These are phyloP conservation scores for Umbelopsis vinacea DNA, from an alignment of 192 early-diverging fungal species.

Conservation along the genomic window DNA sequence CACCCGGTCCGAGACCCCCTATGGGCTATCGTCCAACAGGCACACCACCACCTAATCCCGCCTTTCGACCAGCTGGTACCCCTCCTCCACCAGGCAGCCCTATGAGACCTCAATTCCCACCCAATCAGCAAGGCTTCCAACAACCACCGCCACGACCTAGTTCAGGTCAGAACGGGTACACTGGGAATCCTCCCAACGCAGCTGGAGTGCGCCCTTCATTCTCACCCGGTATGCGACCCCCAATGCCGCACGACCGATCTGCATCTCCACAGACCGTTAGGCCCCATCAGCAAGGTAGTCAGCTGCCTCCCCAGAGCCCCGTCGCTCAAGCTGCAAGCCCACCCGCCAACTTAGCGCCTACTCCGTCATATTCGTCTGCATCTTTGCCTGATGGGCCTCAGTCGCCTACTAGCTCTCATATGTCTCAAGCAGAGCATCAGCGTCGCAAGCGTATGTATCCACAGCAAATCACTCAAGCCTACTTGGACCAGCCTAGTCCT, in stretches of 20 bases:
- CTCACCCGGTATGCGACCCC: slow-evolving; percentile 26
- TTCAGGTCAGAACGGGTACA: slow-evolving; percentile 1
- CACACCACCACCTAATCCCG: slow-evolving; percentile 12
- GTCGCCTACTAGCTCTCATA: slow-evolving; percentile 23
- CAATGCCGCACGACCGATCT: slow-evolving; percentile 19
- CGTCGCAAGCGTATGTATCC: slow-evolving; percentile 60
- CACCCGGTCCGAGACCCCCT: slow-evolving; percentile 8
- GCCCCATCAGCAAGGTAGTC: not conserved
- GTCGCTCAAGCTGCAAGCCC: not conserved
- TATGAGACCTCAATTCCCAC: slow-evolving; percentile 14
- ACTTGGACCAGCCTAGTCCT: slow-evolving; percentile 35
- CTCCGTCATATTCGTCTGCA: slow-evolving; percentile 22
- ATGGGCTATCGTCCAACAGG: not conserved
- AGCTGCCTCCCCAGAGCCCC: slow-evolving; percentile 2
- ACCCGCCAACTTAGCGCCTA: slow-evolving; percentile 9
- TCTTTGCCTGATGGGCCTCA: slow-evolving; percentile 20
- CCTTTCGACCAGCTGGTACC: slow-evolving; percentile 20
- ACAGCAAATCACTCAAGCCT: slow-evolving; percentile 48
- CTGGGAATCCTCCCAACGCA: not conserved
- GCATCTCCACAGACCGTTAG: slow-evolving; percentile 10
- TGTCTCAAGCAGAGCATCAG: slow-evolving; percentile 28
- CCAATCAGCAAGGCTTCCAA: slow-evolving; percentile 22
- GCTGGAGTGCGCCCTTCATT: slow-evolving; percentile 13
- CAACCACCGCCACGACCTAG: slow-evolving; percentile 16
- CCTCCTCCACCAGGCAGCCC: slow-evolving; percentile 26